These are phyloP conservation scores for Collybia nuda DNA, from an alignment of 768 basidiomycete species.

Conservation along the genomic window DNA sequence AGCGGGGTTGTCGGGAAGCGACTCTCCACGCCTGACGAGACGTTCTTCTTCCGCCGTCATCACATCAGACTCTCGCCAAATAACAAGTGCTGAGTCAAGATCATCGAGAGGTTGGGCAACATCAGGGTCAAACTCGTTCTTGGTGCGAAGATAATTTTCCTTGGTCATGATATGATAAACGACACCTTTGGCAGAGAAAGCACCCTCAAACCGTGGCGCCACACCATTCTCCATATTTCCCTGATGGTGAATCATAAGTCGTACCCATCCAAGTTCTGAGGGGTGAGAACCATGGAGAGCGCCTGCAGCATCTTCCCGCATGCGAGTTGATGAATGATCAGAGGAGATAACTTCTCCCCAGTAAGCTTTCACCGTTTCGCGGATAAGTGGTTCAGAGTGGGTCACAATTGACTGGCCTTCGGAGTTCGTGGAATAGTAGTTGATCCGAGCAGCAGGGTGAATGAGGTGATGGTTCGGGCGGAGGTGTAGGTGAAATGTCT, in stretches of 20 bases:
- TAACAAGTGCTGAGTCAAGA: conserved; percentile 56
- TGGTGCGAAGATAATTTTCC: conserved; percentile 68
- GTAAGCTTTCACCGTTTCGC: conserved; percentile 66
- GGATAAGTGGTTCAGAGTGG: conserved; percentile 60
- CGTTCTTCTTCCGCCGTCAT: conserved; percentile 53
- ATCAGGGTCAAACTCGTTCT: conserved; percentile 56
- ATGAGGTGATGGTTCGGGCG: conserved; percentile 77
- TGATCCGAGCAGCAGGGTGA: conserved; percentile 74
- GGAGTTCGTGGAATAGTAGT: conserved; percentile 53
- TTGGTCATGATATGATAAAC: conserved; percentile 70
- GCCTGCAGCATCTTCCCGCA: conserved; percentile 65
- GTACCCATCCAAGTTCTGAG: conserved; percentile 71
- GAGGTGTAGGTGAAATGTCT: conserved; percentile 70
- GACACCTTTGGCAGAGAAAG: conserved; percentile 67
- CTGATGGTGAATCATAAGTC: conserved; percentile 71
- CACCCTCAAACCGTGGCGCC: conserved; percentile 70
- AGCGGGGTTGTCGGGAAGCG: conserved; percentile 19
- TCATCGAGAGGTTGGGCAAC: conserved; percentile 35
- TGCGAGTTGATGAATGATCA: conserved; percentile 48
- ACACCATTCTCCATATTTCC: conserved; percentile 44
- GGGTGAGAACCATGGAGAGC: conserved; percentile 42
- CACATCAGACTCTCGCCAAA: conserved; percentile 75
- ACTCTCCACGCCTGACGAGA: conserved; percentile 23
- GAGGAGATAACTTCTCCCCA: conserved; percentile 72
- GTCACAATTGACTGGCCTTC: conserved; percentile 51